Base-by-base conservation (phyloP, 805 yeast genomes). In the Schwanniomyces vanrijiae region DNA sequence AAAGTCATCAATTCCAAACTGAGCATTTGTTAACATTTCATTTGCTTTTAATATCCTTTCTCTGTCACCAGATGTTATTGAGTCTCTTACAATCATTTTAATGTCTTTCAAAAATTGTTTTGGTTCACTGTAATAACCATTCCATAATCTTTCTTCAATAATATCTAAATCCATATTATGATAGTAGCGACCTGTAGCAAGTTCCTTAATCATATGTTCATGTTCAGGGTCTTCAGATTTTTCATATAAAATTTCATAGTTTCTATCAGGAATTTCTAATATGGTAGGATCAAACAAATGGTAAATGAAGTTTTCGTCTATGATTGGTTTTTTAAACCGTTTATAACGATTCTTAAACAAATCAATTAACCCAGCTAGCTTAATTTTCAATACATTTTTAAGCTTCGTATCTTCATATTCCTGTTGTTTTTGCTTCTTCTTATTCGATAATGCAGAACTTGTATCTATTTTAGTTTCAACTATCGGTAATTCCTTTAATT, bases 11-110 rank as follows among this genome's bases (percentile, higher is more conserved):
- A 94, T 78, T 5, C 95, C 96, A 61, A 94, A 96, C 64, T 90
- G 96, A 0, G 96, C 96, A 68, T 94, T 91, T 10, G 97, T 96
- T 61, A 80, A 81, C 98, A 94, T 91, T 64, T 94, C 99, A 46
- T 92, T 87, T 0, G 98, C 96, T 59, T 80, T 80, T 52, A 81
- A 64, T 4, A 86, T 71, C 45, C 96, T 75, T 48, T 94, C 99
- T 38, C 98, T 77, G 54, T 92, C 98, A 0, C 88, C 89, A 2
- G 78, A 67, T 0, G 83, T 81, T 28, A 77, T 74, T 0, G 96
- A 79, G 69, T 94, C 99, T 28, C 76, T 76, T 38, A 88, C 84
- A 33, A 94, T 92, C 81, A 87, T 77, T 59, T 85, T 90, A 38
- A 94, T 78, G 61, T 94, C 99, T 54, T 79, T 81, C 55, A 91